Conservation (phyloP, 2,329 filamentous ascomycete species). For the Hypoxylon sp. region DNA sequence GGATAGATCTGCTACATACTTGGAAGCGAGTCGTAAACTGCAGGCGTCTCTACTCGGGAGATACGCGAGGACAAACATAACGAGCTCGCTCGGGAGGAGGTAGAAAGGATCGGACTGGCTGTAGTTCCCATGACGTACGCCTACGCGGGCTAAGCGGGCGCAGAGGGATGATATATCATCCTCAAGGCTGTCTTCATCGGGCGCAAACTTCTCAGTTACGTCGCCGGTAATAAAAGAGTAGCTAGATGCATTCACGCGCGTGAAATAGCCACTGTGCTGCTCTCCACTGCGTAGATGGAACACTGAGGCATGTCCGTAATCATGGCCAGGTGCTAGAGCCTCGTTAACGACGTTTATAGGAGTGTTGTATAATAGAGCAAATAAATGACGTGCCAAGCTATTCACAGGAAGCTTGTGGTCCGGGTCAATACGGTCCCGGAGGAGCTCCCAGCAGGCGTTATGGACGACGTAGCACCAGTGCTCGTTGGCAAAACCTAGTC, state of each 20-base stretch:
- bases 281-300: constrained; percentile 21
- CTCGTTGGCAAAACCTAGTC: background rate
- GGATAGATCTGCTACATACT: constrained; percentile 36
- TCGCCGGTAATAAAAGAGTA: constrained; percentile 41
- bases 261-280: constrained; percentile 18
- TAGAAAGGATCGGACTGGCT: constrained; percentile 34
- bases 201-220: constrained; percentile 38
- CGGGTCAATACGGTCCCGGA: constrained; percentile 36
- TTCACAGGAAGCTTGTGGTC: constrained; percentile 10
- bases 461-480: constrained; percentile 47
- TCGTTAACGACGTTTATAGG: constrained; percentile 20
- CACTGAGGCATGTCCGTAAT: constrained; percentile 34
- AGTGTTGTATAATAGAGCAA: constrained; percentile 44
- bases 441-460: constrained; percentile 46
- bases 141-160: background rate
- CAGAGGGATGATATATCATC: constrained; percentile 2
- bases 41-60: constrained; percentile 41
- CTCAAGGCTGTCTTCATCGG: constrained; percentile 29
- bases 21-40: constrained; percentile 42
- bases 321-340: constrained; percentile 32
- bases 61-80: constrained; percentile 39
- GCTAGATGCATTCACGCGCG: constrained; percentile 26
- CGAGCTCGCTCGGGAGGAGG: constrained; percentile 44
- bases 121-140: no score
- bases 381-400: constrained; percentile 40